Percentiles rank a stretch among this genome's conserved stretches.
Conservation (phyloP, 306 rosid genomes). For the Bauhinia variegata region DNA sequence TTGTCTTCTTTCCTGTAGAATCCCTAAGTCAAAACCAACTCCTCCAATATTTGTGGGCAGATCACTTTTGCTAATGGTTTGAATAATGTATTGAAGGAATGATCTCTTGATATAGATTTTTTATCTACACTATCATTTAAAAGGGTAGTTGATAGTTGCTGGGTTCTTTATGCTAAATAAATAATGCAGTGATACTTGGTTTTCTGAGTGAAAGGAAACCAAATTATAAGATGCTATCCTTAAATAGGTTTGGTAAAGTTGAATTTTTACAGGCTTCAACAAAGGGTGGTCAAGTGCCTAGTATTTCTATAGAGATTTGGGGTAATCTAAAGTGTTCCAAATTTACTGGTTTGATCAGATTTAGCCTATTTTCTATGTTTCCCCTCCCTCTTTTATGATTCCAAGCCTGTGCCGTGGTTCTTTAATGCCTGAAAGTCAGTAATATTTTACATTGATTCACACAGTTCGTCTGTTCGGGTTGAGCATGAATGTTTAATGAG, state of each 20-base stretch:
- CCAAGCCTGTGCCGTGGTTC: constrained; percentile 22
- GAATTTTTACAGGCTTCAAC: constrained; percentile 24
- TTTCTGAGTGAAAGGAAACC: constrained; percentile 26
- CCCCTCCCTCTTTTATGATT: constrained; percentile 5
- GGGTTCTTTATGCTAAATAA: neutral
- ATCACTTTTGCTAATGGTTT: constrained; percentile 5
- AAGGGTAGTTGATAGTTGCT: neutral
- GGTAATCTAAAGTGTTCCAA: constrained; percentile 24
- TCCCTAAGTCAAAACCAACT: constrained; percentile 13
- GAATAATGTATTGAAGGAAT: constrained; percentile 14
- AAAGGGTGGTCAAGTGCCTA: constrained; percentile 19
- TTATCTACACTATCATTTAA: constrained; percentile 19
- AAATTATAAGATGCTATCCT: constrained; percentile 2
- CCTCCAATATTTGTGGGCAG: neutral
- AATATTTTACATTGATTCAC: constrained; percentile 15
- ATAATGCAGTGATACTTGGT: neutral
- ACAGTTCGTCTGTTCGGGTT: constrained; percentile 25
- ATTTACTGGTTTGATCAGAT: constrained; percentile 24
- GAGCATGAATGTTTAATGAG: constrained; percentile 24
- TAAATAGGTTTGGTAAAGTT: constrained; percentile 13
- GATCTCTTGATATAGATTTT: constrained; percentile 20
- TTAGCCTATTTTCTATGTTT: neutral
- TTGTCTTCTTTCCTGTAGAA: neutral
- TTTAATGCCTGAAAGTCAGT: neutral
- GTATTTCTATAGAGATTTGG: constrained; percentile 3